Conservation (phyloP, 2,329 filamentous ascomycete genomes). For the Cladosporium sp. region DNA sequence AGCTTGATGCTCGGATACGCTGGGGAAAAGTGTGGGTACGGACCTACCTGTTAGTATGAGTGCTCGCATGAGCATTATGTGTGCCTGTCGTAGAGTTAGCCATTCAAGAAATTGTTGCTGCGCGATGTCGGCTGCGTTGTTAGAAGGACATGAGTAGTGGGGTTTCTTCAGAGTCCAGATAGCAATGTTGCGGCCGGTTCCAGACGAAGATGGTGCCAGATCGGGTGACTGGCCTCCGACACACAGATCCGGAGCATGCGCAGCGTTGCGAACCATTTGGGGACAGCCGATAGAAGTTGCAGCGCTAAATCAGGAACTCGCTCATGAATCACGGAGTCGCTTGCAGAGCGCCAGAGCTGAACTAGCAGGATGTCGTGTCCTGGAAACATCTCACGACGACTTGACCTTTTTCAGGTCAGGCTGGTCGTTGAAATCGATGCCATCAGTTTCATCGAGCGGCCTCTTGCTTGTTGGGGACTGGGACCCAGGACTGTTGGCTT, state of each 20-base stretch:
- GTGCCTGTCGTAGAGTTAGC: slow-evolving; percentile 1
- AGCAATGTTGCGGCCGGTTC: not conserved
- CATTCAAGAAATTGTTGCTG: not conserved
- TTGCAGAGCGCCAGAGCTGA: not conserved
- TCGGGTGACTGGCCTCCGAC: not conserved
- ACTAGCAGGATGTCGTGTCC: not conserved
- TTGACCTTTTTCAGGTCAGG: slow-evolving; percentile 29
- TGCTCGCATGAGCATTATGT: slow-evolving; percentile 6
- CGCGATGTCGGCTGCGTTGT: slow-evolving; percentile 1
- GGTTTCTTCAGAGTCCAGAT: not conserved
- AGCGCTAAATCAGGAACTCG: not conserved
- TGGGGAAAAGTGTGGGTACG: not conserved
- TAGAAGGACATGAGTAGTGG: not conserved
- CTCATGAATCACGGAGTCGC: not conserved
- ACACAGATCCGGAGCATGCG: not conserved
- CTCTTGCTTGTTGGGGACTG: slow-evolving; percentile 34
- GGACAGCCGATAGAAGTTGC: not conserved
- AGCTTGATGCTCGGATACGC: not conserved
- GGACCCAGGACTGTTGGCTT: slow-evolving; percentile 19
- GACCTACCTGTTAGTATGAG: slow-evolving; percentile 5
- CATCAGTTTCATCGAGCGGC: slow-evolving; percentile 32
- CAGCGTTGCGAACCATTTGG: not conserved
- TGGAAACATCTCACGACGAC: slow-evolving; percentile 8
- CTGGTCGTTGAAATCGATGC: slow-evolving; percentile 27
- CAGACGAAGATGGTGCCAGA: not conserved